Evolutionary conservation across 148 eudicot genomes (phyloP), one percentile per base, ranked within the genome.

Genomic region (Fagopyrum esculentum): DNA sequence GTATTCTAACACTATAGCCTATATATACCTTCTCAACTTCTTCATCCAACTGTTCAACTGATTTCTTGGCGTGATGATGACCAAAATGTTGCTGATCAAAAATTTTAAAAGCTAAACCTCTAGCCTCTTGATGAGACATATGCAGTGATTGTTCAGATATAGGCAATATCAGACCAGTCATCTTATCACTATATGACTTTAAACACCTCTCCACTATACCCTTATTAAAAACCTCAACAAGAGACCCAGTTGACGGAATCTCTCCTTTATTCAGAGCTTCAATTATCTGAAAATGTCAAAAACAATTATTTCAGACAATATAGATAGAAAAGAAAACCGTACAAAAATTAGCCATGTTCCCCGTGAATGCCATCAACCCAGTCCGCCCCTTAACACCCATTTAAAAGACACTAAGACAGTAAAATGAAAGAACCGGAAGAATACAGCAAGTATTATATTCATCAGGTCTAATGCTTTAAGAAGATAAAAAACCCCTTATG

Each of bases 191-290:
- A 77, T 95, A 95, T 66, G 90, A 60, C 75, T 90, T 90, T 77
- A 95, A 56, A 81, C 99, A 95, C 75, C 94, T 81, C 75, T 90
- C 99, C 5, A 95, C 83, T 79, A 95, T 88, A 64, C 83, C 90
- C 88, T 95, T 95, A 56, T 95, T 95, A 81, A 95, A 95, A 80
- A 95, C 86, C 81, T 95, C 99, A 77, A 95, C 99, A 50, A 95
- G 94, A 63, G 99, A 95, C 68, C 98, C 99, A 16, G 99, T 89
- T 13, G 99, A 86, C 51, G 99, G 99, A 73, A 95, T 95, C 81
- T 95, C 99, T 78, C 99, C 99, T 86, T 95, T 92, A 77, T 95
- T 95, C 82, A 95, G 83, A 80, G 99, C 99, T 79, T 92, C 99
- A 78, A 95, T 89, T 71, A 95, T 95, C 99, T 95, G 85, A 77